Evolutionary conservation across 108 stramenopile genomes (phyloP), one percentile per base, ranked within the genome.

Genomic region (Thalassiosira profunda): DNA sequence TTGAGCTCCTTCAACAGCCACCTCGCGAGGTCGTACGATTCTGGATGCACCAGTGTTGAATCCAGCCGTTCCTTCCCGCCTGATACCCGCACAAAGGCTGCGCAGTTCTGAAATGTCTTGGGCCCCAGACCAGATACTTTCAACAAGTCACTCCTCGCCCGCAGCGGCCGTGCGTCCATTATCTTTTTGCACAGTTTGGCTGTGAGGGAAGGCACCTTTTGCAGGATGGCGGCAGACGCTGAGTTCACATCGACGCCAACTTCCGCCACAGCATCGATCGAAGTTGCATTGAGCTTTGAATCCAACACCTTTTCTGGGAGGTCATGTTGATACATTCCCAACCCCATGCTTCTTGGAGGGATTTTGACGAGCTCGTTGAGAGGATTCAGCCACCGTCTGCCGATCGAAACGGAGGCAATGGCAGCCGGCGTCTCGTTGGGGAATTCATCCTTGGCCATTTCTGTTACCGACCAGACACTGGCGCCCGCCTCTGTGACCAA

Each of bases 261-360:
- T 28, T 48, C 72, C 24, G 84, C 87, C 12, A 85, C 84, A 2
- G 82, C 82, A 56, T 84, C 76, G 46, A 85, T 67, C 14, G 74
- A 73, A 1, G 76, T 74, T 0, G 78, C 37, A 21, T 63, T 67
- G 11, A 88, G 76, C 45, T 80, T 67, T 48, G 82, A 76, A 12
- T 86, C 84, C 44, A 90, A 58, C 24, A 80, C 64, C 21, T 67
- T 72, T 40, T 85, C 80, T 21, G 66, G 51, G 30, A 86, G 54
- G 55, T 90, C 89, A 67, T 90, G 89, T 67, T 90, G 89, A 53
- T 90, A 90, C 86, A 90, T 86, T 10, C 89, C 89, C 17, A 90
- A 54, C 7, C 89, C 89, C 18, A 90, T 57, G 45, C 66, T 74
- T 45, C 34, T 67, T 14, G 85, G 85, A 9, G 89, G 89, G 8